phyloP scores from a whole-genome alignment of 106 monocot genomes.

The Allium cepa region DNA sequence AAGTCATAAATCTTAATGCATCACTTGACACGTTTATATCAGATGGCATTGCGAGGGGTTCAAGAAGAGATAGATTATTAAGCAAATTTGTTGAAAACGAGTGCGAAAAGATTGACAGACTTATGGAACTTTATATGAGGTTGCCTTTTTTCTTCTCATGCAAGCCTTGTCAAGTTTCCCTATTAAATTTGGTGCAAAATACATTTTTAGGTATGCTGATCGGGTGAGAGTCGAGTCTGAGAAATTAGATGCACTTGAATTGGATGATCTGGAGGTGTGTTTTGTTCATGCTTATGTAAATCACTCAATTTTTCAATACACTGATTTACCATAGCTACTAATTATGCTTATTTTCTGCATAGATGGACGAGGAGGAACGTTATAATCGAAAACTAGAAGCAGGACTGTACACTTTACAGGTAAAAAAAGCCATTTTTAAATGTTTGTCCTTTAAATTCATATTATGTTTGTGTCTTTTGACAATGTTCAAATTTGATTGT shows the following conservation, averaged over 20 bases:
- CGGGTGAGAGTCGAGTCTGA: conserved; percentile 74
- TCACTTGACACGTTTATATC: conserved; percentile 5
- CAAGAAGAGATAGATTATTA: conserved; percentile 85
- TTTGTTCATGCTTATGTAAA: too few species aligned
- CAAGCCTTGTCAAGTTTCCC: not conserved
- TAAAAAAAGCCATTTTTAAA: conserved; percentile 11
- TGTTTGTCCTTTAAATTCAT: not conserved
- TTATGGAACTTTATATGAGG: conserved; percentile 94
- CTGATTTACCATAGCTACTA: not conserved
- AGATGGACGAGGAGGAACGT: conserved; percentile 96
- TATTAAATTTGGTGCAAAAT: not conserved
- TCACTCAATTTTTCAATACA: not conserved
- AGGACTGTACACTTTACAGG: conserved; percentile 93
- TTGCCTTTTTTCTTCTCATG: not conserved
- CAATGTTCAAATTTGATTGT: not conserved
- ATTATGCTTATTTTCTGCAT: conserved; percentile 6
- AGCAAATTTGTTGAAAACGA: conserved; percentile 98
- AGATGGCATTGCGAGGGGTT: conserved; percentile 84
- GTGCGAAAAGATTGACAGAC: conserved; percentile 94
- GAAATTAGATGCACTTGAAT: conserved; percentile 55
- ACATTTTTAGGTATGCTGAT: conserved; percentile 64
- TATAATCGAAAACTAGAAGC: conserved; percentile 95
- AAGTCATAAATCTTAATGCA: not conserved
- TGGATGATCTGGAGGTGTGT: conserved; percentile 88
- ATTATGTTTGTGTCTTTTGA: conserved; percentile 1